Evolutionary conservation across 140 eudicot genomes (phyloP).

Genomic region (Cichorium intybus): DNA sequence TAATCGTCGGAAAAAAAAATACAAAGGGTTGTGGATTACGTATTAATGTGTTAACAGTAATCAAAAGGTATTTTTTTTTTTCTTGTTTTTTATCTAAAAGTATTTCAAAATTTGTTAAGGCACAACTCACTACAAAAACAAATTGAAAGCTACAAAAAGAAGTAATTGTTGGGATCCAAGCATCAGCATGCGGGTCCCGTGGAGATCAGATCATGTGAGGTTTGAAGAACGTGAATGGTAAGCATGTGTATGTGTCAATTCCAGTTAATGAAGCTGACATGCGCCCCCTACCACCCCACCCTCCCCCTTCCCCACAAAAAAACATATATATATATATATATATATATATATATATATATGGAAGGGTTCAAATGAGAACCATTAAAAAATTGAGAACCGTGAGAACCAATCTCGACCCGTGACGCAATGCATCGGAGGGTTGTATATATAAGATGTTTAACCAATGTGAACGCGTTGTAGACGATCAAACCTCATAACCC

Average conservation of each 20-base stretch:
- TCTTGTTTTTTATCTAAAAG: background rate
- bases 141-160: background rate
- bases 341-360: too few species aligned
- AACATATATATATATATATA: too few species aligned
- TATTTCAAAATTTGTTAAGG: background rate
- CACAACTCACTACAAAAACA: background rate
- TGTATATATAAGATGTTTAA: too few species aligned
- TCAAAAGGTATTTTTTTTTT: background rate
- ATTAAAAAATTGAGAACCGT: too few species aligned
- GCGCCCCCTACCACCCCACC: background rate
- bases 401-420: too few species aligned
- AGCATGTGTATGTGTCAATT: conserved; percentile 29
- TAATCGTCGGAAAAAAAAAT: too few species aligned
- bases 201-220: conserved; percentile 33
- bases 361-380: too few species aligned
- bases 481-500: too few species aligned
- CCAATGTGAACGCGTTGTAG: too few species aligned
- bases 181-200: conserved; percentile 28
- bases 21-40: too few species aligned
- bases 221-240: conserved; percentile 14
- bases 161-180: conserved; percentile 7
- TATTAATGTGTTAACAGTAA: too few species aligned
- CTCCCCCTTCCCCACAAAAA: background rate
- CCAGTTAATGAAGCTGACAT: conserved; percentile 11
- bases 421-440: too few species aligned